These are phyloP conservation scores for Spathaspora sp. DNA, from an alignment of 805 yeast species.

Conservation along the genomic window DNA sequence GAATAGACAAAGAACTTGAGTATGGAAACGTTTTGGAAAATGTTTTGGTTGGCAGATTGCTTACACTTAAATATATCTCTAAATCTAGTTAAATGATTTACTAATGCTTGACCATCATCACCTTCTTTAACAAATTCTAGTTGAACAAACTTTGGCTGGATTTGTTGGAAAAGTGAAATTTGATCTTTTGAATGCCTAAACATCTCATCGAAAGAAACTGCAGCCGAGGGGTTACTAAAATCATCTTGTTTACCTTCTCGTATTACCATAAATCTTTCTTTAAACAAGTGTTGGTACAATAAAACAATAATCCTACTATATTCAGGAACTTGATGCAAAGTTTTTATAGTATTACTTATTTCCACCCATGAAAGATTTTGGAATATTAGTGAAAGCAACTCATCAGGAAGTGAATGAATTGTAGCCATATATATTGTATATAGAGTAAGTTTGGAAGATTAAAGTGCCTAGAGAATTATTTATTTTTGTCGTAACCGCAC, in stretches of 20 bases:
- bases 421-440: neutral
- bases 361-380: slow-evolving; percentile 10
- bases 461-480: too few species aligned
- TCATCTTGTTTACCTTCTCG: neutral
- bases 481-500: too few species aligned
- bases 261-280: slow-evolving; percentile 5
- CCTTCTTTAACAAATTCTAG: slow-evolving; percentile 5
- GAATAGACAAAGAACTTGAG: neutral
- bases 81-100: slow-evolving; percentile 3
- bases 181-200: neutral
- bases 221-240: too few species aligned
- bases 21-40: neutral
- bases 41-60: neutral
- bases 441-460: too few species aligned
- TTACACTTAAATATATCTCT: neutral
- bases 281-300: slow-evolving; percentile 7
- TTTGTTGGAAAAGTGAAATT: slow-evolving; percentile 1
- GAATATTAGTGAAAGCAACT: slow-evolving; percentile 15
- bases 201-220: neutral
- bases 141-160: neutral
- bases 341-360: slow-evolving; percentile 4
- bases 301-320: neutral
- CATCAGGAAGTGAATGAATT: slow-evolving; percentile 15
- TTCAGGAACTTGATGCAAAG: neutral
- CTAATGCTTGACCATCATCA: slow-evolving; percentile 5